Evolutionary conservation across 2,329 filamentous ascomycete species (phyloP).

Genomic region (Penicillium fuscoglaucum): DNA sequence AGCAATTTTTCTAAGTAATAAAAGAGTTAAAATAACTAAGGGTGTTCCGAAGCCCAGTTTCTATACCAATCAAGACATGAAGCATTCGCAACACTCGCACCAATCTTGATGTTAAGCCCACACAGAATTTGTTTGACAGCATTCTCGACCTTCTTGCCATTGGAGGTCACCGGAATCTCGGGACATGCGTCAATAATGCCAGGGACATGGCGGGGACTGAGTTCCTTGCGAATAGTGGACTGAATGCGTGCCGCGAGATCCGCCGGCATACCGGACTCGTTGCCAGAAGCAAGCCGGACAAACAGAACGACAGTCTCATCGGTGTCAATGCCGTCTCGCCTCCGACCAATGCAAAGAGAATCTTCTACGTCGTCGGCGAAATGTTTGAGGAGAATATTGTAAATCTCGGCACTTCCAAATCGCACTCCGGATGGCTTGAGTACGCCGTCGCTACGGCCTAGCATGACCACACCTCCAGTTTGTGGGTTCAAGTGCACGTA

Average conservation of each 20-base stretch:
- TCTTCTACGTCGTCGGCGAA: conserved; percentile 79
- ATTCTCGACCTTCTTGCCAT: conserved; percentile 98
- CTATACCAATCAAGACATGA: conserved; percentile 87
- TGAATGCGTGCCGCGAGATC: conserved; percentile 66
- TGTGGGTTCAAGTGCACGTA: conserved; percentile 72
- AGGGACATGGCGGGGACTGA: conserved; percentile 88
- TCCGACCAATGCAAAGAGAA: conserved; percentile 79
- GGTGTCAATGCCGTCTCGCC: conserved; percentile 65
- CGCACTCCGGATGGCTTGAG: conserved; percentile 88
- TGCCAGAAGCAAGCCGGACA: conserved; percentile 64
- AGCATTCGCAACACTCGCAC: conserved; percentile 89
- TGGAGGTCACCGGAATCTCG: conserved; percentile 87
- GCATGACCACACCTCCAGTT: conserved; percentile 82
- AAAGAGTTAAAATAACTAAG: conserved; percentile 16
- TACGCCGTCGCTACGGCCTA: conserved; percentile 88
- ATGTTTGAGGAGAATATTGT: conserved; percentile 84
- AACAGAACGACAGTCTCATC: conserved; percentile 91
- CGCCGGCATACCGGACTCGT: conserved; percentile 51
- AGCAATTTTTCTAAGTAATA: background rate
- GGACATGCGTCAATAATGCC: conserved; percentile 77
- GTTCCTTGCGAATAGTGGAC: conserved; percentile 67
- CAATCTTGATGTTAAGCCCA: conserved; percentile 80
- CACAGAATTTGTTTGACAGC: conserved; percentile 95
- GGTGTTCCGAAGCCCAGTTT: conserved; percentile 65
- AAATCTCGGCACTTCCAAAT: conserved; percentile 93